phyloP scores from a whole-genome alignment of 2,329 filamentous ascomycete genomes.

The Ophiostoma quercus region DNA sequence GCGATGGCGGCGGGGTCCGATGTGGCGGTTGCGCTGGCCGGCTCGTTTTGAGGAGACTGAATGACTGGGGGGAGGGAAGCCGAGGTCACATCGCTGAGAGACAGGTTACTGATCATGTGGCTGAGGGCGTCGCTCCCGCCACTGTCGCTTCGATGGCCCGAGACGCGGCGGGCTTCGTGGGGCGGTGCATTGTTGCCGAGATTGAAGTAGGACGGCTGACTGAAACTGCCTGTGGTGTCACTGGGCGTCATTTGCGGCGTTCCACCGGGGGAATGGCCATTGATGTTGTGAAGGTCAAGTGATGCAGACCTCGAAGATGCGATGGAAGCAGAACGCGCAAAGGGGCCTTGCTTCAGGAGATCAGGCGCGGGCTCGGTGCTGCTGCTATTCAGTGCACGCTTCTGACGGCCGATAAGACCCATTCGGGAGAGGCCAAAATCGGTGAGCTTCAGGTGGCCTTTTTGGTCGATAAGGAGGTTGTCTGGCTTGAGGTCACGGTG shows the following conservation, averaged over 20 bases:
- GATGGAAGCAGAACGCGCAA: slow-evolving; percentile 77
- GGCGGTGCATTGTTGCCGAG: slow-evolving; percentile 46
- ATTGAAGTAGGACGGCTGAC: slow-evolving; percentile 90
- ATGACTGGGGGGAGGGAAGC: slow-evolving; percentile 41
- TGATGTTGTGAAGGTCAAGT: slow-evolving; percentile 66
- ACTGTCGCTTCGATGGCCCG: slow-evolving; percentile 84
- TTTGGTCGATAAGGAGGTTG: slow-evolving; percentile 94
- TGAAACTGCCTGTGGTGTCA: slow-evolving; percentile 56
- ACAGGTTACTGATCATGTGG: slow-evolving; percentile 76
- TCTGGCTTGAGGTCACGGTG: slow-evolving; percentile 96
- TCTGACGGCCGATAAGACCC: slow-evolving; percentile 94
- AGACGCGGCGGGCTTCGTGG: slow-evolving; percentile 62
- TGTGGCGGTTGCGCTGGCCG: slow-evolving; percentile 39
- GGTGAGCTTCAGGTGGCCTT: slow-evolving; percentile 91
- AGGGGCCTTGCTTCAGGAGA: slow-evolving; percentile 85
- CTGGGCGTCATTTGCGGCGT: slow-evolving; percentile 87
- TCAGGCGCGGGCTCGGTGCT: slow-evolving; percentile 82
- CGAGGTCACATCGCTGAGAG: slow-evolving; percentile 57
- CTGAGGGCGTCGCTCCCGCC: slow-evolving; percentile 81
- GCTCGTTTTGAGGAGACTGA: slow-evolving; percentile 62
- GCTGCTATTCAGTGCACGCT: slow-evolving; percentile 75
- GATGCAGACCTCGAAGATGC: slow-evolving; percentile 90
- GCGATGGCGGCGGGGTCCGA: slow-evolving; percentile 50
- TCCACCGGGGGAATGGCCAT: slow-evolving; percentile 67
- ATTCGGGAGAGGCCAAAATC: slow-evolving; percentile 97